Base-by-base conservation (phyloP, 1,139 yeast genomes). In the Suhomyces guaymorum region DNA sequence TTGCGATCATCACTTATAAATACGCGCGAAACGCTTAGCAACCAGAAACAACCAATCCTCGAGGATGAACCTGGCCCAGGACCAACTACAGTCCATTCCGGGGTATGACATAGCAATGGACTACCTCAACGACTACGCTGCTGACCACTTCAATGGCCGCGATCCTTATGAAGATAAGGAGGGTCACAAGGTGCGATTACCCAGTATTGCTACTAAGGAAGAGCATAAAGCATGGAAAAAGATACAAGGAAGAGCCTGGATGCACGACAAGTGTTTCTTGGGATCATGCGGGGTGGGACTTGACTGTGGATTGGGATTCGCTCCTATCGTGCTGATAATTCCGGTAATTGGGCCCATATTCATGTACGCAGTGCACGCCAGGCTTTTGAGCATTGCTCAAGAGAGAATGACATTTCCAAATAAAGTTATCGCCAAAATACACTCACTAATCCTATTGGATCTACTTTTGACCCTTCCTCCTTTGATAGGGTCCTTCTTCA, bases 271-370 rank as follows among this genome's bases (percentile, higher is more conserved):
- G 47, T 85, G 95, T 52, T 75, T 80, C 39, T 67, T 86, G 48
- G 95, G 95, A 1, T 82, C 90, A 45, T 83, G 81, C 46, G 72
- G 73, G 0, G 66, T 69, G 51, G 83, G 92, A 21, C 61, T 85
- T 53, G 89, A 84, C 61, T 66, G 87, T 52, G 90, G 95, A 1
- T 48, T 86, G 15, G 97, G 96, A 0, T 59, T 82, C 51, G 90
- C 83, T 0, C 89, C 94, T 2, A 35, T 82, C 12, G 72, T 80
- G 24, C 76, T 84, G 3, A 53, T 85, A 7, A 37, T 89, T 2
- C 97, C 97, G 0, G 82, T 77, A 0, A 57, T 89, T 17, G 97
- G 97, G 0, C 96, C 97, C 0, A 45, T 81, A 3, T 50, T 81
- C 34, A 86, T 88, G 89, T 90, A 83, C 58, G 78, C 73, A 3